Evolutionary conservation across 2,329 filamentous ascomycete genomes (phyloP), one percentile per base, ranked within the genome.

Genomic region (Verticillium longisporum): DNA sequence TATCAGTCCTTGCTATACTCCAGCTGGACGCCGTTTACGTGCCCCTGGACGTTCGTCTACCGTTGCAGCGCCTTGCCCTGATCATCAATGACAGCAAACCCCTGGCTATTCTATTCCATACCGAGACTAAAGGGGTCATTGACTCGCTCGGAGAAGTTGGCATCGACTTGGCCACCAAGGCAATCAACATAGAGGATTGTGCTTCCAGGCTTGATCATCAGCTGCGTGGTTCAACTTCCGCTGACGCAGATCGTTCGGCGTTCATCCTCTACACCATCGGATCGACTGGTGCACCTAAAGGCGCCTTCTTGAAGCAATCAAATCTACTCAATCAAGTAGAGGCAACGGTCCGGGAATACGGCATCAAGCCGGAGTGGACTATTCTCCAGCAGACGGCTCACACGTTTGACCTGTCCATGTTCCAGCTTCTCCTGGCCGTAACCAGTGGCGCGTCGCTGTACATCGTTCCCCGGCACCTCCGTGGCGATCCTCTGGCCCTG

Each of bases 401-500:
- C 33, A 70, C 69, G 10, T 80, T 80, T 64, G 77, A 81, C 59
- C 65, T 78, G 61, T 75, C 76, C 0, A 50, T 78, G 1, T 63
- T 63, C 2, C 75, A 80, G 63, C 71, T 73, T 6, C 70, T 78
- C 57, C 64, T 65, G 3, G 71, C 72, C 0, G 67, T 80, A 1
- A 64, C 66, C 9, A 70, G 69, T 31, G 78, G 77, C 0, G 77
- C 73, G 1, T 69, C 62, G 1, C 59, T 80, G 0, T 64, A 71
- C 26, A 64, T 82, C 4, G 74, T 71, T 0, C 68, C 74, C 0
- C 56, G 64, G 4, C 55, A 61, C 0, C 58, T 59, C 1, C 71
- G 77, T 1, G 69, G 68, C 21, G 75, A 79, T 61, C 68, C 77
- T 0, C 6, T 64, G 0, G 68, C 66, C 4, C 66, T 82, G 4